These are phyloP conservation scores for Fusarium globosum DNA, from an alignment of 2,329 filamentous ascomycete genomes.

Conservation along the genomic window DNA sequence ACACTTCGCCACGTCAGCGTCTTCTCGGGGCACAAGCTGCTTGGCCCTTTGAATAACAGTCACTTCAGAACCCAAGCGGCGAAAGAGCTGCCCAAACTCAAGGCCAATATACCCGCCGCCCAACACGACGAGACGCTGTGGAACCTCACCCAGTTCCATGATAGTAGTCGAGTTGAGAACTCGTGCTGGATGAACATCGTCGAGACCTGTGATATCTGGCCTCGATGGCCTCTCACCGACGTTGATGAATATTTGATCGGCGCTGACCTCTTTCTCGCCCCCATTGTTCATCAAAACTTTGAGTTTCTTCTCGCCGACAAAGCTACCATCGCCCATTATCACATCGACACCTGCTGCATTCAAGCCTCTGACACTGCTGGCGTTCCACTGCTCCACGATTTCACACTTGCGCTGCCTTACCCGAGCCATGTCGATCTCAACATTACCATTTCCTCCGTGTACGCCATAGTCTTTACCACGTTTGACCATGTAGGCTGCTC, in stretches of 20 bases:
- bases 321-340: constrained; percentile 57
- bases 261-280: constrained; percentile 49
- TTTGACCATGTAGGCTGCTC: constrained; percentile 58
- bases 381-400: constrained; percentile 62
- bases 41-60: constrained; percentile 58
- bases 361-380: constrained; percentile 58
- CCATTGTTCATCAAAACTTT: constrained; percentile 48
- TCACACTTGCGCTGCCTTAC: constrained; percentile 64
- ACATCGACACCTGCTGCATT: constrained; percentile 56
- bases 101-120: constrained; percentile 65
- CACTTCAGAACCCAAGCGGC: constrained; percentile 60
- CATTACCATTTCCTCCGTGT: constrained; percentile 38
- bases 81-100: constrained; percentile 65
- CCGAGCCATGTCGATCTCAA: constrained; percentile 59
- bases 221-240: constrained; percentile 56
- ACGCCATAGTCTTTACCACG: constrained; percentile 60
- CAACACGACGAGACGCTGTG: constrained; percentile 61
- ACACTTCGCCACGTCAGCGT: constrained; percentile 58
- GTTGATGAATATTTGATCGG: constrained; percentile 59
- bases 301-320: constrained; percentile 54
- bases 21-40: constrained; percentile 59
- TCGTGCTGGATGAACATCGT: constrained; percentile 48
- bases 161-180: constrained; percentile 61
- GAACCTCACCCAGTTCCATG: constrained; percentile 58
- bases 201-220: constrained; percentile 52